Percentiles rank a stretch among this genome's conserved stretches.
Conservation (phyloP, 495 filamentous ascomycete genomes). For the Haplographium delicatum region DNA sequence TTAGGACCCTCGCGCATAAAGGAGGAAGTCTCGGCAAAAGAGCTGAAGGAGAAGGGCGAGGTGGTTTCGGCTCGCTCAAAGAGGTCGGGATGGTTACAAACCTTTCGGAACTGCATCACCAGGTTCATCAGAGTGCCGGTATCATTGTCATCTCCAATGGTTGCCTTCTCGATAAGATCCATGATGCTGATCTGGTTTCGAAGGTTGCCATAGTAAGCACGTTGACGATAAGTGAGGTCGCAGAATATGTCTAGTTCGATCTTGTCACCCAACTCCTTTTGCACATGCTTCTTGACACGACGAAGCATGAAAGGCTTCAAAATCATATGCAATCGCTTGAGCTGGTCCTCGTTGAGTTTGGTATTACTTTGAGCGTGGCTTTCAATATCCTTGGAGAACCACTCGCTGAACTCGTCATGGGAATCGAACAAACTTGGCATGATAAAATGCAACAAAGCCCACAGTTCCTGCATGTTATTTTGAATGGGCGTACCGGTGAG, state of each 20-base stretch:
- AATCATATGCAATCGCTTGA: constrained; percentile 96
- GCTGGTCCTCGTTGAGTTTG: constrained; percentile 95
- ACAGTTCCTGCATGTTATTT: constrained; percentile 99
- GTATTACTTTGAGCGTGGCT: constrained; percentile 98
- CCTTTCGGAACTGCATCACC: constrained; percentile 99
- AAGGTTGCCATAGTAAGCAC: constrained; percentile 86
- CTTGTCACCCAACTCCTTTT: constrained; percentile 98
- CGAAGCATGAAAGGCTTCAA: constrained; percentile 99
- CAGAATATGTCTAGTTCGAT: constrained; percentile 95
- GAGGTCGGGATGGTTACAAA: constrained; percentile 96
- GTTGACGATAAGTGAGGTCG: constrained; percentile 93
- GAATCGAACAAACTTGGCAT: constrained; percentile 98
- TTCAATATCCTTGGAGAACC: constrained; percentile 99
- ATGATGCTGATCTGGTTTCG: constrained; percentile 97
- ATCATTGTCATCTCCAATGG: constrained; percentile 88
- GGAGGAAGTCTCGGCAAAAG: constrained; percentile 90
- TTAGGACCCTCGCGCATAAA: constrained; percentile 84
- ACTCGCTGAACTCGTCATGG: constrained; percentile 98
- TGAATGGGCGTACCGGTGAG: constrained; percentile 97
- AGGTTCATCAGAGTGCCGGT: constrained; percentile 97
- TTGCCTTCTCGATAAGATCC: constrained; percentile 96
- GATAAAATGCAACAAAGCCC: constrained; percentile 97
- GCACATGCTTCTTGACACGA: constrained; percentile 98
- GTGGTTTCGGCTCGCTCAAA: constrained; percentile 91
- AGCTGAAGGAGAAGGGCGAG: constrained; percentile 74